A percentile compares a stretch with the other conserved stretches of the same genome.
Conservation (phyloP, 2,329 filamentous ascomycete species). For the Lachnellula cervina region DNA sequence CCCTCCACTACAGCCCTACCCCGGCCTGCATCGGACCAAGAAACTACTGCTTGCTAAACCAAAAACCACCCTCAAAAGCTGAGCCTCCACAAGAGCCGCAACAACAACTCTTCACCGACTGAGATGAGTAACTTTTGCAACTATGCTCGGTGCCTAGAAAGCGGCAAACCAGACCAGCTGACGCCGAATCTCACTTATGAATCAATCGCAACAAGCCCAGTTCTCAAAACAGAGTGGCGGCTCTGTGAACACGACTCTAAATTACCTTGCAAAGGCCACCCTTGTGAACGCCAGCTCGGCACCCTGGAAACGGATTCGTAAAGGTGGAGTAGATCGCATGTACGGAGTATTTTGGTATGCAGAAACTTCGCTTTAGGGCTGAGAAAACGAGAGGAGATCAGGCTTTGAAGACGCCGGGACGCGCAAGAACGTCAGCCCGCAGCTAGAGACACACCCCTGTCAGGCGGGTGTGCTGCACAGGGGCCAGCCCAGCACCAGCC, state of each 20-base stretch:
- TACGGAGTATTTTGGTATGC: neutral
- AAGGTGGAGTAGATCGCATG: neutral
- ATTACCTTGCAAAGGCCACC: too few species aligned
- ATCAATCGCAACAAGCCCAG: neutral
- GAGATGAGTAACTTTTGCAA: neutral
- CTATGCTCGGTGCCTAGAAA: neutral
- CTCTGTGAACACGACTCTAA: neutral
- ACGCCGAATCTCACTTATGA: neutral
- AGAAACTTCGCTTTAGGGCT: neutral
- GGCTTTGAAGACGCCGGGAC: neutral
- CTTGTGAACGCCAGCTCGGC: neutral
- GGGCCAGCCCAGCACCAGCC: too few species aligned
- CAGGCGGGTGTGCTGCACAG: too few species aligned
- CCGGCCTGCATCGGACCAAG: slow-evolving; percentile 7
- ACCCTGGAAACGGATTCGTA: neutral
- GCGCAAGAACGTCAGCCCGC: neutral
- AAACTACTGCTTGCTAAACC: slow-evolving; percentile 1
- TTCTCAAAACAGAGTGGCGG: neutral
- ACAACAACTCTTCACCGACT: slow-evolving; percentile 1
- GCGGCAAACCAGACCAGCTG: slow-evolving; percentile 2
- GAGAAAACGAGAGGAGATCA: neutral
- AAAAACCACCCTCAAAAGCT: neutral
- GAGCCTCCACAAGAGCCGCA: slow-evolving; percentile 3
- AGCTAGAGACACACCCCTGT: neutral
- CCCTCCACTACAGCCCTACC: slow-evolving; percentile 11